These are phyloP conservation scores for Fusarium bactridioides DNA, from an alignment of 2,329 filamentous ascomycete species.

Conservation along the genomic window DNA sequence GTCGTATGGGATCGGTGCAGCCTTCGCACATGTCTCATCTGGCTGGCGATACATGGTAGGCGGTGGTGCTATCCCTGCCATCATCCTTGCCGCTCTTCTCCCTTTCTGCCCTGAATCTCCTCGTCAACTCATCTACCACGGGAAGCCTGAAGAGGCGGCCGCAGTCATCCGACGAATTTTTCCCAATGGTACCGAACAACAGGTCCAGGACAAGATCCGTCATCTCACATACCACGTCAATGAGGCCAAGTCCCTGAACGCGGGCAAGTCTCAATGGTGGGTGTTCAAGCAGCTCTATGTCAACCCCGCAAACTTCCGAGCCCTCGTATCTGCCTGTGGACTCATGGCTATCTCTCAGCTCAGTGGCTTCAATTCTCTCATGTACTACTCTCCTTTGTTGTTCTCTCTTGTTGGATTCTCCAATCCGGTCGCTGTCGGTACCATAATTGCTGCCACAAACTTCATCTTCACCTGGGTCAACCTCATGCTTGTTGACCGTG, in stretches of 20 bases:
- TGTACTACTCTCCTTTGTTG: slow-evolving; percentile 59
- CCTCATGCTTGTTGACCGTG: slow-evolving; percentile 54
- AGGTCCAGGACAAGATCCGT: slow-evolving; percentile 54
- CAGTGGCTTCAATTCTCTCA: slow-evolving; percentile 60
- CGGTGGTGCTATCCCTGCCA: slow-evolving; percentile 55
- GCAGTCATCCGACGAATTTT: slow-evolving; percentile 51
- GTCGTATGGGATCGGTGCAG: slow-evolving; percentile 47
- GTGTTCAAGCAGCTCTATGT: slow-evolving; percentile 56
- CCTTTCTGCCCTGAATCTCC: slow-evolving; percentile 58
- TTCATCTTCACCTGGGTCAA: slow-evolving; percentile 60
- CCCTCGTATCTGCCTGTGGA: slow-evolving; percentile 56
- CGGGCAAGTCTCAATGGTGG: slow-evolving; percentile 51
- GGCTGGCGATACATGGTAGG: slow-evolving; percentile 62
- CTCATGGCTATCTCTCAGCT: slow-evolving; percentile 63
- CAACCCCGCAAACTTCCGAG: slow-evolving; percentile 53
- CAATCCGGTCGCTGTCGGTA: slow-evolving; percentile 57
- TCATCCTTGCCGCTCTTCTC: slow-evolving; percentile 54
- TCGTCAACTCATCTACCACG: slow-evolving; percentile 55
- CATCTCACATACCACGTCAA: slow-evolving; percentile 50
- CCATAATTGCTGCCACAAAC: slow-evolving; percentile 54
- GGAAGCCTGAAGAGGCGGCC: slow-evolving; percentile 50
- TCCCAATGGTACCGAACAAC: slow-evolving; percentile 50
- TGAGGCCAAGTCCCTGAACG: slow-evolving; percentile 49
- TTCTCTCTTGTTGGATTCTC: slow-evolving; percentile 59
- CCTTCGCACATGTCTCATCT: slow-evolving; percentile 49